Percentiles rank a stretch among this genome's conserved stretches.
Conservation (phyloP, 306 rosid species). For the Delonix regia region DNA sequence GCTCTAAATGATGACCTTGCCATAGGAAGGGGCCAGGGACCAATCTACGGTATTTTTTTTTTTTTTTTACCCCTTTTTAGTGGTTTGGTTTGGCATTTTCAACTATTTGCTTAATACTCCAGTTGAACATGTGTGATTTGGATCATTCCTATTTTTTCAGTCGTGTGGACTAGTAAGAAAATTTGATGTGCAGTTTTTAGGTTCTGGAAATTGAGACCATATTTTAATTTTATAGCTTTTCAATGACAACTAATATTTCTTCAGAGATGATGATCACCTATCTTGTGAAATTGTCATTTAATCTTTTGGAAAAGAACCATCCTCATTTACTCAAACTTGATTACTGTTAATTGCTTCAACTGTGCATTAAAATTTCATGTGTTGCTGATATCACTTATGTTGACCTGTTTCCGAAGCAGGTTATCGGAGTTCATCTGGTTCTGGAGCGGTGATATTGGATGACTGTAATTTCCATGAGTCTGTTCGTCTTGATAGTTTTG, state of each 20-base stretch:
- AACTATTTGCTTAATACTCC: slow-evolving; percentile 11
- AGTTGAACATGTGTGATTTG: slow-evolving; percentile 25
- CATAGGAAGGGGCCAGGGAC: slow-evolving; percentile 67
- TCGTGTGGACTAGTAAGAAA: background rate
- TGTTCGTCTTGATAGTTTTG: slow-evolving; percentile 83
- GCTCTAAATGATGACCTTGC: slow-evolving; percentile 87
- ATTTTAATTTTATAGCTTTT: slow-evolving; percentile 25
- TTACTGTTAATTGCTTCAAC: slow-evolving; percentile 26
- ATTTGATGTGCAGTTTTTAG: background rate
- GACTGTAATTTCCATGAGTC: slow-evolving; percentile 94
- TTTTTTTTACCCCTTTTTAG: background rate
- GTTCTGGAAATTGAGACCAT: background rate
- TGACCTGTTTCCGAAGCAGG: slow-evolving; percentile 49
- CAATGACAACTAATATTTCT: slow-evolving; percentile 15
- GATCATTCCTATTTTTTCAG: slow-evolving; percentile 21
- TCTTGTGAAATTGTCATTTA: slow-evolving; percentile 5
- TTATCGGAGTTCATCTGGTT: slow-evolving; percentile 67
- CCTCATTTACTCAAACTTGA: background rate
- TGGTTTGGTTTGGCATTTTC: slow-evolving; percentile 25
- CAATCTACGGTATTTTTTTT: slow-evolving; percentile 57
- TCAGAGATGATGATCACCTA: slow-evolving; percentile 12
- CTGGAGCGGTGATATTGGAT: slow-evolving; percentile 78
- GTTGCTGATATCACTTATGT: slow-evolving; percentile 31
- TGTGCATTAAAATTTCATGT: slow-evolving; percentile 12
- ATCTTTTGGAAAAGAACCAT: slow-evolving; percentile 6